Conservation (phyloP, 225 moss, liverwort and hornwort genomes). For the Asterella californica region DNA sequence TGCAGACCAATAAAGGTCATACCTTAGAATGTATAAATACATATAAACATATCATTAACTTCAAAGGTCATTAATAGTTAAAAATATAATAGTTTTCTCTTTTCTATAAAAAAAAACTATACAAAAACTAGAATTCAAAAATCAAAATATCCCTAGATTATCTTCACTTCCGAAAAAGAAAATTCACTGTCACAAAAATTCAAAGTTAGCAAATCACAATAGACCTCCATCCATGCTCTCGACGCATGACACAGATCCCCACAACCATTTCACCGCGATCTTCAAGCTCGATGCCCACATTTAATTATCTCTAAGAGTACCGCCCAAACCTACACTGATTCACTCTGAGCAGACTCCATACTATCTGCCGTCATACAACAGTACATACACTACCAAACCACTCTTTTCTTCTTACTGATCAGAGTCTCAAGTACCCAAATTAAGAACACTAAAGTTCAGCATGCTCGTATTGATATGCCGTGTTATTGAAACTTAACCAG, state of each 20-base stretch:
- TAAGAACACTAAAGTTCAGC: background rate
- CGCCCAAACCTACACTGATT: background rate
- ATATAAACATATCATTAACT: no score
- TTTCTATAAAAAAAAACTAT: no score
- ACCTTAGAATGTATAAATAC: no score
- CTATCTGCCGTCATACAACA: background rate
- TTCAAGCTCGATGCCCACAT: background rate
- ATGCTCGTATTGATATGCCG: background rate
- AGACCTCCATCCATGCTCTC: no score
- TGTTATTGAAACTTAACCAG: background rate
- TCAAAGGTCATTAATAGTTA: no score
- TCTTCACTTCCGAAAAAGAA: no score
- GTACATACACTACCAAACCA: conserved; percentile 9
- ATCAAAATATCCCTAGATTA: no score
- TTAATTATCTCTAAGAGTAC: background rate
- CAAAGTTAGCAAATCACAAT: no score
- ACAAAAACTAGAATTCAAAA: no score
- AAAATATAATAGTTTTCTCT: no score
- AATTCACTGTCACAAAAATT: no score
- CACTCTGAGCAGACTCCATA: background rate
- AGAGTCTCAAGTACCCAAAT: background rate
- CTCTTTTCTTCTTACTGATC: background rate
- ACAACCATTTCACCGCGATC: background rate
- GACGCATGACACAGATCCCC: background rate
- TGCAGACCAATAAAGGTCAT: no score